These are phyloP conservation scores for Lasiosphaeria hispida DNA, from an alignment of 495 filamentous ascomycete genomes.

Conservation along the genomic window DNA sequence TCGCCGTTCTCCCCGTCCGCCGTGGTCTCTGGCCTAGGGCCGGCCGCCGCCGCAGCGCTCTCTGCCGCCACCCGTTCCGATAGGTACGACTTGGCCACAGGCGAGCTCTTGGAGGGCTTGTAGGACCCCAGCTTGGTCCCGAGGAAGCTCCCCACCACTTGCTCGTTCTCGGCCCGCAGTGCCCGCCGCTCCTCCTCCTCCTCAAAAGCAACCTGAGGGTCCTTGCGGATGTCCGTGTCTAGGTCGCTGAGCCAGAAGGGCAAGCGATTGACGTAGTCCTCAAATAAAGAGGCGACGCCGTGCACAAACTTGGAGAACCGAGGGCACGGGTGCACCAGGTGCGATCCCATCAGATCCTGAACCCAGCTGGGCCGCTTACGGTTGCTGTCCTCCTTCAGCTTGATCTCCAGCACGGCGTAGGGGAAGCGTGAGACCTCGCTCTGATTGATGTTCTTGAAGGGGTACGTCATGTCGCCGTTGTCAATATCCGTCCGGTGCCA, in stretches of 20 bases:
- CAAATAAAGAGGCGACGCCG: slow-evolving; percentile 85
- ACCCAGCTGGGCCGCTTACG: slow-evolving; percentile 80
- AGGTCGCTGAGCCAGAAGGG: slow-evolving; percentile 93
- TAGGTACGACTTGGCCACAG: slow-evolving; percentile 54
- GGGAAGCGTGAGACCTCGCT: slow-evolving; percentile 93
- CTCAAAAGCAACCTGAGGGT: slow-evolving; percentile 87
- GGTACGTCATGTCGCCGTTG: slow-evolving; percentile 74
- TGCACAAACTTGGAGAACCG: slow-evolving; percentile 97
- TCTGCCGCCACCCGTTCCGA: slow-evolving; percentile 46
- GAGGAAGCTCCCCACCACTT: slow-evolving; percentile 83
- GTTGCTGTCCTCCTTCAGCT: slow-evolving; percentile 68
- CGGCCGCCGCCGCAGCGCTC: slow-evolving; percentile 17
- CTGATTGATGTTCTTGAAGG: slow-evolving; percentile 78
- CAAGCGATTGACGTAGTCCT: slow-evolving; percentile 92
- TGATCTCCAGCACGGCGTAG: slow-evolving; percentile 88
- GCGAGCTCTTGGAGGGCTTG: slow-evolving; percentile 60
- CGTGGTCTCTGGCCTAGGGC: slow-evolving; percentile 14
- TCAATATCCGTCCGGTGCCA: slow-evolving; percentile 96
- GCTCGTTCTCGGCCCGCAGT: slow-evolving; percentile 78
- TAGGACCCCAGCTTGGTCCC: slow-evolving; percentile 50
- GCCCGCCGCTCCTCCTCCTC: slow-evolving; percentile 81
- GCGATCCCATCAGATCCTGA: slow-evolving; percentile 83
- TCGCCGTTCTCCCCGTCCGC: slow-evolving; percentile 25
- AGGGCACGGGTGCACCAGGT: slow-evolving; percentile 84
- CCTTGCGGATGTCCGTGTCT: slow-evolving; percentile 87